Conservation (phyloP, 345 rosid species). For the Arabidopsis thaliana region DNA sequence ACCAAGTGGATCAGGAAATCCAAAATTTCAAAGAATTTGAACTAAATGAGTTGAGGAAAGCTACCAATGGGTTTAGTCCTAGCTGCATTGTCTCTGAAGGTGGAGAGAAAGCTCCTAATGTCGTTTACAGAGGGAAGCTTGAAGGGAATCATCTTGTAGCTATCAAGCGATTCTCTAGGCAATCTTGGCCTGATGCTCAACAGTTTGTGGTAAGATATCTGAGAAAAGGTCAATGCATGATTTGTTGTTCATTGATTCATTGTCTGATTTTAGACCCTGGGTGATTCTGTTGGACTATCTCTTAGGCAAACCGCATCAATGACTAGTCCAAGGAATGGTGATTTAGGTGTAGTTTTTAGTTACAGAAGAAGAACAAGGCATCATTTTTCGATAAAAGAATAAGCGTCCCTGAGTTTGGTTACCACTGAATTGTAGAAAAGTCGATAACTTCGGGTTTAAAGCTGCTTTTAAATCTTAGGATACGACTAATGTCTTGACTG, state of each 20-base stretch:
- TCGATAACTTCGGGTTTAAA: neutral
- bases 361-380: neutral
- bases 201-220: conserved; percentile 71
- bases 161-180: conserved; percentile 84
- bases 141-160: conserved; percentile 73
- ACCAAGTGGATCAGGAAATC: conserved; percentile 53
- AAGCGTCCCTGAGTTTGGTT: conserved; percentile 17
- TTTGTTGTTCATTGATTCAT: conserved; percentile 1
- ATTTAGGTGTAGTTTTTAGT: neutral
- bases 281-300: conserved; percentile 1
- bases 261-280: neutral
- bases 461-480: conserved; percentile 22
- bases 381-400: conserved; percentile 2
- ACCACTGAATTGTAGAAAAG: neutral
- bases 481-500: neutral
- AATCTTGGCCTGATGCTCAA: conserved; percentile 96
- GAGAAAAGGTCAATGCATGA: conserved; percentile 8
- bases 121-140: conserved; percentile 83
- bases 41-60: conserved; percentile 71
- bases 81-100: conserved; percentile 89
- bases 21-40: conserved; percentile 72
- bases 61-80: conserved; percentile 80
- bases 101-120: conserved; percentile 97
- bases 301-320: neutral
- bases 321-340: conserved; percentile 1